Conservation (phyloP, 2,329 filamentous ascomycete species). For the Hymenoscyphus fructigenus region DNA sequence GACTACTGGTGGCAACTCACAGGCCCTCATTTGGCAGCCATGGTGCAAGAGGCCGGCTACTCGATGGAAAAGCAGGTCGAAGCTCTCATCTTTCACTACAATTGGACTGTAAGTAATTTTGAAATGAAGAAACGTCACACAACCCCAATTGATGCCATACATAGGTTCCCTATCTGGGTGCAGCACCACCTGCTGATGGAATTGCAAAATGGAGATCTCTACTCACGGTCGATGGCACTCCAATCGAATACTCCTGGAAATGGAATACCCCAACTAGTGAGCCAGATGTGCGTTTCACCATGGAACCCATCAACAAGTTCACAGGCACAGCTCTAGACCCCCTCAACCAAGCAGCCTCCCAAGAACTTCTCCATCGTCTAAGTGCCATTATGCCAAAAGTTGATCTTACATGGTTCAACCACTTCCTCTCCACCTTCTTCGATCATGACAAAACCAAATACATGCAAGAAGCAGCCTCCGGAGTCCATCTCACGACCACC, state of each 20-base stretch:
- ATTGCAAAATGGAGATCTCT: not conserved
- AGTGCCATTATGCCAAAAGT: not conserved
- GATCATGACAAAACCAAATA: not conserved
- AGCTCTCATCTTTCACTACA: not conserved
- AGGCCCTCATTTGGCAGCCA: not conserved
- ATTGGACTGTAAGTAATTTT: not conserved
- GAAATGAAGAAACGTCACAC: not conserved
- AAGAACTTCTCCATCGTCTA: not conserved
- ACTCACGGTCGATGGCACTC: not conserved
- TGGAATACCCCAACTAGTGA: not conserved
- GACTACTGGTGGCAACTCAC: not conserved
- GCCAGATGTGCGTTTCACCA: not conserved
- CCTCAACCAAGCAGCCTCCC: not conserved
- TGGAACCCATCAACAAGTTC: not conserved
- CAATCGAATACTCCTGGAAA: conserved; percentile 7
- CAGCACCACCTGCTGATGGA: not conserved
- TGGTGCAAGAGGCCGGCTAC: not conserved
- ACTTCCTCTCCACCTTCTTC: not conserved
- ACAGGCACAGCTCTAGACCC: not conserved
- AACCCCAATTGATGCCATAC: not conserved
- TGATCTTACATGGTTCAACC: not conserved
- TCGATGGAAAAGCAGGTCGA: not conserved
- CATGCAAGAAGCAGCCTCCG: not conserved
- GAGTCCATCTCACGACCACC: not conserved
- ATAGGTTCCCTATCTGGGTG: not conserved